Evolutionary conservation across 1,284 basidiomycete species (phyloP).

Genomic region (Pseudozyma thailandica): DNA sequence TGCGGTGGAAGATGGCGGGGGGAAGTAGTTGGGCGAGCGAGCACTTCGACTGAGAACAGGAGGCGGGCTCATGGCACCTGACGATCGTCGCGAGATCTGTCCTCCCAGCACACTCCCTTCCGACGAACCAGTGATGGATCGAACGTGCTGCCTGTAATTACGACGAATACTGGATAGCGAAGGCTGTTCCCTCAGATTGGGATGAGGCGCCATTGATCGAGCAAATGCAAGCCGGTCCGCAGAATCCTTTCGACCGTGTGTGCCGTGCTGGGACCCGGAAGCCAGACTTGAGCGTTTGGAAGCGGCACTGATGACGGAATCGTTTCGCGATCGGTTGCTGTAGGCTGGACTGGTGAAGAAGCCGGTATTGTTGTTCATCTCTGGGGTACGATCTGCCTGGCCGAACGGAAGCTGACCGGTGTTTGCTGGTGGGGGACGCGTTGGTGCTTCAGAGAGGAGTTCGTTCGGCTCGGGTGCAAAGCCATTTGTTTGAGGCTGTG

Average conservation of each 20-base stretch:
- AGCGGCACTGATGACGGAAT: conserved; percentile 15
- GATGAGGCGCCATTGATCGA: conserved; percentile 32
- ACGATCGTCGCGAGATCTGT: conserved; percentile 32
- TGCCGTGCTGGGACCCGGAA: conserved; percentile 18
- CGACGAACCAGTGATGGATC: conserved; percentile 36
- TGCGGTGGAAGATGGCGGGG: conserved; percentile 24
- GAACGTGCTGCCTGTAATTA: conserved; percentile 37
- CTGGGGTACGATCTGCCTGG: conserved; percentile 20
- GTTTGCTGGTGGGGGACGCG: not conserved
- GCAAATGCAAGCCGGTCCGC: conserved; percentile 36
- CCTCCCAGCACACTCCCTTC: conserved; percentile 37
- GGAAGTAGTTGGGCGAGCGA: conserved; percentile 58
- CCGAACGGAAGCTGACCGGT: not conserved
- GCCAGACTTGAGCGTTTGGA: conserved; percentile 25
- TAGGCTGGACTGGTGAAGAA: conserved; percentile 19
- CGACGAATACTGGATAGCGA: conserved; percentile 39
- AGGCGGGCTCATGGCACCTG: conserved; percentile 38
- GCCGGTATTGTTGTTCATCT: conserved; percentile 12
- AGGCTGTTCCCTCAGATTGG: conserved; percentile 31
- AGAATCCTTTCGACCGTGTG: conserved; percentile 37
- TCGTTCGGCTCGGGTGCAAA: not conserved
- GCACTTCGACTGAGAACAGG: conserved; percentile 48
- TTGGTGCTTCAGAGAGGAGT: not conserved
- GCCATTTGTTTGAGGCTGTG: not conserved
- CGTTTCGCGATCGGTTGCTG: conserved; percentile 21